These are phyloP conservation scores for Andrographis paniculata DNA, from an alignment of 305 asterid species.

Conservation along the genomic window DNA sequence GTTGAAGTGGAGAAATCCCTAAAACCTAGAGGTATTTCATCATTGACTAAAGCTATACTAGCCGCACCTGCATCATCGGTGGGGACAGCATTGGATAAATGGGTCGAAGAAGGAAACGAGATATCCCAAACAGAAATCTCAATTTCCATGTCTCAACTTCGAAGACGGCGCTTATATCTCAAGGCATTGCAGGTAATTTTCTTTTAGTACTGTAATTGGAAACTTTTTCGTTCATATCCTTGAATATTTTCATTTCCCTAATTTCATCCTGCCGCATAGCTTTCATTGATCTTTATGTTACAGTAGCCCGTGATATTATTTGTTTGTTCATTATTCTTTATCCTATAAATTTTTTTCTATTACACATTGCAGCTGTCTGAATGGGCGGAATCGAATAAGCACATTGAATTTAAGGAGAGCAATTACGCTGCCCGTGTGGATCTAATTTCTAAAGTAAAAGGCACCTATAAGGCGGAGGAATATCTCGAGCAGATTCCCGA, in stretches of 20 bases:
- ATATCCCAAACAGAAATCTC: conserved; percentile 35
- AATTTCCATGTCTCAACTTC: conserved; percentile 32
- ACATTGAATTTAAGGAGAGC: conserved; percentile 36
- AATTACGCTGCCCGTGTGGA: conserved; percentile 53
- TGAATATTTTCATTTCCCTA: too few species aligned
- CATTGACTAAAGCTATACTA: conserved; percentile 33
- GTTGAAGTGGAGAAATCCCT: conserved; percentile 16
- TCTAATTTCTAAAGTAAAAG: conserved; percentile 63
- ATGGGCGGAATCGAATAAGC: conserved; percentile 49
- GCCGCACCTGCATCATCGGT: conserved; percentile 29
- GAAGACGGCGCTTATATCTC: conserved; percentile 39
- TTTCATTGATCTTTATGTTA: too few species aligned
- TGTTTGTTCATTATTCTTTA: background rate
- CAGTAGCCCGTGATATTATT: conserved; percentile 1
- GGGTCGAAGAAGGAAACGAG: conserved; percentile 74
- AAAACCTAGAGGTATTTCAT: conserved; percentile 20
- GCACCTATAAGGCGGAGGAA: conserved; percentile 44
- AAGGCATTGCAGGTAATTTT: conserved; percentile 75
- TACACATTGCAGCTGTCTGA: conserved; percentile 51
- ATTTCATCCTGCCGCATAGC: background rate
- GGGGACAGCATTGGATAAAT: conserved; percentile 41
- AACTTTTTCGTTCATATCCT: background rate
- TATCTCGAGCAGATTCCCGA: conserved; percentile 50
- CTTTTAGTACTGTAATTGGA: conserved; percentile 5
- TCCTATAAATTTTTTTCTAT: conserved; percentile 10